Conservation (phyloP, 345 rosid species). For the Populus ilicifolia region DNA sequence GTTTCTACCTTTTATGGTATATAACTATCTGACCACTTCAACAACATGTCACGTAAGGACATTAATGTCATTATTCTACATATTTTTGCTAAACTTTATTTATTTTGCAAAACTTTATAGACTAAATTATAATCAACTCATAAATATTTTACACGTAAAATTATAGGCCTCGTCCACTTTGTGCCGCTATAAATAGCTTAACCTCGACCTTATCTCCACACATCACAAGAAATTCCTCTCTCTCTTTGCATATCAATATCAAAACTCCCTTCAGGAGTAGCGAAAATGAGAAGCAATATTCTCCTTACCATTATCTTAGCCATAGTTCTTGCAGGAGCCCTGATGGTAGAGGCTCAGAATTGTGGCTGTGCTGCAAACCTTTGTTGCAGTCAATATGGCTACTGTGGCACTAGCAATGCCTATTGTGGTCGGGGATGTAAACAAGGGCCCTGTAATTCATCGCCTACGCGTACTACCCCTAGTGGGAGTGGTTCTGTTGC, state of each 20-base stretch:
- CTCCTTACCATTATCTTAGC: background rate
- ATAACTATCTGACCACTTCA: too few relatives aligned
- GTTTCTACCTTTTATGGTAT: too few relatives aligned
- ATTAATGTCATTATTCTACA: too few relatives aligned
- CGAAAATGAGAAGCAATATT: background rate
- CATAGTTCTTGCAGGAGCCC: background rate
- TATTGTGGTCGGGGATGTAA: slow-evolving; percentile 29
- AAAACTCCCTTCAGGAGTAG: background rate
- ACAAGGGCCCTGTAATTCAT: slow-evolving; percentile 22
- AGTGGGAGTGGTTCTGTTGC: slow-evolving; percentile 11
- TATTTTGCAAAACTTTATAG: too few relatives aligned
- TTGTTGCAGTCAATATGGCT: slow-evolving; percentile 36
- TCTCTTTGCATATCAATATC: background rate
- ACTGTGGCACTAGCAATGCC: slow-evolving; percentile 23
- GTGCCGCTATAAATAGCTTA: background rate
- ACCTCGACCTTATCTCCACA: background rate
- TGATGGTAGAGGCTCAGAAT: slow-evolving; percentile 17
- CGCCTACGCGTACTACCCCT: background rate
- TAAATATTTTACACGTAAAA: too few relatives aligned
- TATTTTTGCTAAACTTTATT: too few relatives aligned
- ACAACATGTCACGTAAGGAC: too few relatives aligned
- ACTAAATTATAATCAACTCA: too few relatives aligned
- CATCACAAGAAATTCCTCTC: background rate
- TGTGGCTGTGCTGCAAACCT: slow-evolving; percentile 28
- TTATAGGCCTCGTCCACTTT: background rate